Evolutionary conservation across 495 filamentous ascomycete species (phyloP).

Genomic region (Tuber melanosporum): DNA sequence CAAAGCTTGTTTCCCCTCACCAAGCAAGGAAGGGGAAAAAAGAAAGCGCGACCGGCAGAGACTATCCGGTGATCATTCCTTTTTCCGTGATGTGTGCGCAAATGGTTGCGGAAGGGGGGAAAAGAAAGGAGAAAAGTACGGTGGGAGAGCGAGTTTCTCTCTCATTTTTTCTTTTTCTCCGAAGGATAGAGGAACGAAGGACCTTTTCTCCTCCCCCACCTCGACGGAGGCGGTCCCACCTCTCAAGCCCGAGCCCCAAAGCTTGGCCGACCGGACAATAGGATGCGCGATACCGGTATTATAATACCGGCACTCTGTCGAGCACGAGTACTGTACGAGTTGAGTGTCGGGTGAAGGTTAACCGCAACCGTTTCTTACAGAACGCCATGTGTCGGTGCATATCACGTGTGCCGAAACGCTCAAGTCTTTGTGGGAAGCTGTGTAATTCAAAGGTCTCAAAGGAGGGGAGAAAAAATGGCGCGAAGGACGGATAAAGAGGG

Average conservation of each 20-base stretch:
- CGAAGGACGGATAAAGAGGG: constrained; percentile 12
- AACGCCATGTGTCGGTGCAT: neutral
- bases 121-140: neutral
- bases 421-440: neutral
- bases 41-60: neutral
- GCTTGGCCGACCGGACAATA: neutral
- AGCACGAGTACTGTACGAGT: no score
- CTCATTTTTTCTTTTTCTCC: neutral
- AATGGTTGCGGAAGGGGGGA: neutral
- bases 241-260: neutral
- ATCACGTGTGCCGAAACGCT: neutral
- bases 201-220: neutral
- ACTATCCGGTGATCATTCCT: neutral
- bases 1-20: constrained; percentile 1
- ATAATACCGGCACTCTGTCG: no score
- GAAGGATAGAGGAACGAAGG: neutral
- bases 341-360: no score
- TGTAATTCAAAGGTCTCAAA: constrained; percentile 6
- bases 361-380: neutral
- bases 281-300: neutral
- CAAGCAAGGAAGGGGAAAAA: neutral
- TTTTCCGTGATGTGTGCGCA: neutral
- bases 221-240: neutral
- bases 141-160: neutral
- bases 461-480: constrained; percentile 26